Conservation (phyloP, 805 yeast species). For the Ogataea populi-albae region DNA sequence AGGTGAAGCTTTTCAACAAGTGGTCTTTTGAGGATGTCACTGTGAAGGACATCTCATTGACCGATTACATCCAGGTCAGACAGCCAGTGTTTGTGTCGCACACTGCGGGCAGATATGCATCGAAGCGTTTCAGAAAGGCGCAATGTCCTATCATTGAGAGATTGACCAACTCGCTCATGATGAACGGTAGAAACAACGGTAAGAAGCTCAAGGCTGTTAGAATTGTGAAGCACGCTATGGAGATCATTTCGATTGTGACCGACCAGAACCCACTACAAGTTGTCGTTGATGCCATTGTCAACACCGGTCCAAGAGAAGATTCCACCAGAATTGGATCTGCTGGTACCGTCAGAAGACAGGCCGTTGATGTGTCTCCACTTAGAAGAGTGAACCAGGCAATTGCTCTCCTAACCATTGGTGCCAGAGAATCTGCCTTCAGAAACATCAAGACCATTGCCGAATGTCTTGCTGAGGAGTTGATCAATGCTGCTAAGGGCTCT, state of each 20-base stretch:
- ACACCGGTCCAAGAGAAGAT: slow-evolving; percentile 99
- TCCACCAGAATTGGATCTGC: slow-evolving; percentile 99
- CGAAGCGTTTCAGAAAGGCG: slow-evolving; percentile 99
- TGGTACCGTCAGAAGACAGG: slow-evolving; percentile 99
- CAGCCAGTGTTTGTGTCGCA: slow-evolving; percentile 97
- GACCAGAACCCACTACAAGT: slow-evolving; percentile 99
- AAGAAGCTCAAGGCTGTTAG: slow-evolving; percentile 99
- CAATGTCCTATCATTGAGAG: slow-evolving; percentile 99
- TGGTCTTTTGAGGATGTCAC: slow-evolving; percentile 98
- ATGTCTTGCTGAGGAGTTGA: slow-evolving; percentile 99
- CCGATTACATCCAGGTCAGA: slow-evolving; percentile 97
- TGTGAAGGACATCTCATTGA: slow-evolving; percentile 95
- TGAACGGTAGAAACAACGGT: slow-evolving; percentile 99
- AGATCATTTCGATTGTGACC: slow-evolving; percentile 94
- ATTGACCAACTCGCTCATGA: slow-evolving; percentile 99
- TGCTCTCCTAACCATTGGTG: slow-evolving; percentile 97
- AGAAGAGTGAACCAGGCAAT: slow-evolving; percentile 99
- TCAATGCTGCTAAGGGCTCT: slow-evolving; percentile 99
- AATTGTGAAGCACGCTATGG: slow-evolving; percentile 98
- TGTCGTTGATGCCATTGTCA: slow-evolving; percentile 97
- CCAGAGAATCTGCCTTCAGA: slow-evolving; percentile 99
- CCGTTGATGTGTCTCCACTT: slow-evolving; percentile 99
- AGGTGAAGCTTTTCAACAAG: slow-evolving; percentile 98
- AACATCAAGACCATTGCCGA: slow-evolving; percentile 99
- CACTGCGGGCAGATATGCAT: slow-evolving; percentile 99